These are phyloP conservation scores for Fusarium sp. DNA, from an alignment of 2,329 filamentous ascomycete species.

Conservation along the genomic window DNA sequence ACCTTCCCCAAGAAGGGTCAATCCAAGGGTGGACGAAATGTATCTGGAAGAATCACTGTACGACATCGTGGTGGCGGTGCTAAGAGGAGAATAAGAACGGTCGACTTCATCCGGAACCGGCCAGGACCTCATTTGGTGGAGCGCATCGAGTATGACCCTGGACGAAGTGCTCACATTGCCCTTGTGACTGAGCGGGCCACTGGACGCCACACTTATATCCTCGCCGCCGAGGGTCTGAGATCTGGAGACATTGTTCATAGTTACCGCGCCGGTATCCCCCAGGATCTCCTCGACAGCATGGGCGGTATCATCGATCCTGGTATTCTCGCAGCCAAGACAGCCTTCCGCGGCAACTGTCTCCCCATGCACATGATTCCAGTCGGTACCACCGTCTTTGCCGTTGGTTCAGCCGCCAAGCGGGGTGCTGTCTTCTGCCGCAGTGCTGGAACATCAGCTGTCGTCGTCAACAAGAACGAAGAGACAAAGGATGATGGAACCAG, in stretches of 20 bases:
- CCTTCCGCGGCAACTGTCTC: slow-evolving; percentile 92
- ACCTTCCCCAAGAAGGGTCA: slow-evolving; percentile 95
- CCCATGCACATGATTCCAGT: slow-evolving; percentile 96
- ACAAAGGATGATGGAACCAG: slow-evolving; percentile 68
- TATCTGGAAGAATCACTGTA: slow-evolving; percentile 85
- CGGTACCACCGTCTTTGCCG: slow-evolving; percentile 91
- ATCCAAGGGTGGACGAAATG: slow-evolving; percentile 91
- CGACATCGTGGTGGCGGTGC: slow-evolving; percentile 92
- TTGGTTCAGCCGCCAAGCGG: slow-evolving; percentile 79
- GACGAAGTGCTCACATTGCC: slow-evolving; percentile 92
- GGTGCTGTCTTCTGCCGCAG: slow-evolving; percentile 93
- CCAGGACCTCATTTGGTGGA: slow-evolving; percentile 90
- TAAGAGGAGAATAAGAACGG: slow-evolving; percentile 89
- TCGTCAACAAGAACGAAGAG: slow-evolving; percentile 89
- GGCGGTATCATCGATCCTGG: slow-evolving; percentile 92
- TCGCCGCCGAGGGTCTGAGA: slow-evolving; percentile 94
- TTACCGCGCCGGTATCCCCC: slow-evolving; percentile 88
- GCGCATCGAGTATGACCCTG: slow-evolving; percentile 95
- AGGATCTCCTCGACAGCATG: slow-evolving; percentile 89
- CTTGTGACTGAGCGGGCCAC: slow-evolving; percentile 81
- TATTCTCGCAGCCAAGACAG: slow-evolving; percentile 94
- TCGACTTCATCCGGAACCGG: slow-evolving; percentile 85
- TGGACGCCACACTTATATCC: slow-evolving; percentile 84
- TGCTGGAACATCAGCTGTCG: slow-evolving; percentile 89
- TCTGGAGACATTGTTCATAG: slow-evolving; percentile 93